Evolutionary conservation across 805 yeast genomes (phyloP).

Genomic region (Starmera dryadoides): DNA sequence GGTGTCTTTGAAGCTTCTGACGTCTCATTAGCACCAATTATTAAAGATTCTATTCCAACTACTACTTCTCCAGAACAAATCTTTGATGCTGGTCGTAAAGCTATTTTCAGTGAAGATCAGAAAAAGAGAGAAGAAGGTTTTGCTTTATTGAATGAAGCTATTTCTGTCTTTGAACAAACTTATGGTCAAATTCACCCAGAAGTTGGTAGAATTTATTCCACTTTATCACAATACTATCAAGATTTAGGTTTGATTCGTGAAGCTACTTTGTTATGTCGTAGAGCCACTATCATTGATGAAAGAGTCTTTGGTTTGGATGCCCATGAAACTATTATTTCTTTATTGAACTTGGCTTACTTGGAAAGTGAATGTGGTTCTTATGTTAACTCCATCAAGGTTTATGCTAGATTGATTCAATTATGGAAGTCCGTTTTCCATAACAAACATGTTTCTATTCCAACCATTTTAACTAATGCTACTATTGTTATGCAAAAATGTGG

Average conservation of each 20-base stretch:
- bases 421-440: conserved; percentile 49
- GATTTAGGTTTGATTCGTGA: conserved; percentile 48
- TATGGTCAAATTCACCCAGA: conserved; percentile 77
- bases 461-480: conserved; percentile 56
- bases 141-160: conserved; percentile 59
- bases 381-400: conserved; percentile 54
- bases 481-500: conserved; percentile 48
- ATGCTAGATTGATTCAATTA: conserved; percentile 49
- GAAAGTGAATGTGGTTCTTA: conserved; percentile 57
- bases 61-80: conserved; percentile 70
- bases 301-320: conserved; percentile 79
- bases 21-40: conserved; percentile 66
- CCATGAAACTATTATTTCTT: conserved; percentile 62
- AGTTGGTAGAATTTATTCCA: conserved; percentile 62
- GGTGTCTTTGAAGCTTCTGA: conserved; percentile 54
- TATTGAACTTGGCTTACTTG: conserved; percentile 66
- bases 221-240: conserved; percentile 59
- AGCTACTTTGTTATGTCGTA: conserved; percentile 60
- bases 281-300: conserved; percentile 67
- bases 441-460: conserved; percentile 61
- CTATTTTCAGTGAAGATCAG: conserved; percentile 9
- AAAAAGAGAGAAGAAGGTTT: conserved; percentile 49
- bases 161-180: conserved; percentile 71
- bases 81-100: conserved; percentile 50
- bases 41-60: conserved; percentile 62